Base-by-base conservation (phyloP, 352 stramenopile species). In the Chrysophaeum taylorii region DNA sequence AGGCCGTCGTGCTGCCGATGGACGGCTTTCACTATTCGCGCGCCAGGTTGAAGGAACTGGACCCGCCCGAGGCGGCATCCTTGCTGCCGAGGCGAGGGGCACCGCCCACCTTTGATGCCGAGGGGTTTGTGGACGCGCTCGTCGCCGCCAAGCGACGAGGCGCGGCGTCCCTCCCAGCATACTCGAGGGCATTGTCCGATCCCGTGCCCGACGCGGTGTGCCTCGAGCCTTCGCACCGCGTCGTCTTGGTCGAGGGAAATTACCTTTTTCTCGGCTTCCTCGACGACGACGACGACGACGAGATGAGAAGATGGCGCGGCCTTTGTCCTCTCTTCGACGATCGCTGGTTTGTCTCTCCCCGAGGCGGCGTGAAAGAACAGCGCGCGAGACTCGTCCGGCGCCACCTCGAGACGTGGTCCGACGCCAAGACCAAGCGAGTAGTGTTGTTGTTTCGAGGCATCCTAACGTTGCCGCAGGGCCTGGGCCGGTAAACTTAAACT, bases 211-310 rank as follows among this genome's bases (percentile, higher is more conserved):
- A 80, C 72, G 72, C 70, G 0, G 75, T 81, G 2, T 25, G n/a
- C 14, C 45, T 87, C 2, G 33, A 75, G 67, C 43, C 29, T 42
- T 37, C 67, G 29, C 78, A 81, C 48, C 76, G 80, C 52, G 79
- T 87, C 61, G 78, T 87, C 0, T 63, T 87, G 14, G 54, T 84
- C 15, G 82, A 87, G 74, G 82, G 82, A 15, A 78, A 82, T 64
- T 87, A 87, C 70, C 52, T 87, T 16, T 61, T 85, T 21, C 66
- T 71, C 33, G 52, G 71, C 31, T 23, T 4, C 12, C 35, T 66
- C 16, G 57, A 42, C 31, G 57, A n/a, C 57, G 14, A 4, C 15
- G 50, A 7, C 25, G 50, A 62, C 50, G 15, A 74, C 71, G 64
- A 81, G 25, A 72, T 78, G 53, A 12, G 68, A 33, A 57, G 78